phyloP scores from a whole-genome alignment of 2,329 filamentous ascomycete species.

The Bipolaris gigantea region DNA sequence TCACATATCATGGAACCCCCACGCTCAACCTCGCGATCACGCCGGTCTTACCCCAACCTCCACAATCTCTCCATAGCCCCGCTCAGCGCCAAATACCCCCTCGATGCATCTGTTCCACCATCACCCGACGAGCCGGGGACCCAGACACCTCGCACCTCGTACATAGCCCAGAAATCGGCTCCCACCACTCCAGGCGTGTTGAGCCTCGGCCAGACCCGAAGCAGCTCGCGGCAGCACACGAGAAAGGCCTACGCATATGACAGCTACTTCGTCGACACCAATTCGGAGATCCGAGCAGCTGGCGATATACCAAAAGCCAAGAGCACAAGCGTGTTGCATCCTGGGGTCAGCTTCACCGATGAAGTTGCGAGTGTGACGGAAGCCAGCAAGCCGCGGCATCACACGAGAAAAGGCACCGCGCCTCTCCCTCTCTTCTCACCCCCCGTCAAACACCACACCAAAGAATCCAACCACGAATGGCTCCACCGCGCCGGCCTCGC shows the following conservation, averaged over 20 bases:
- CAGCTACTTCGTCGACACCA: constrained; percentile 35
- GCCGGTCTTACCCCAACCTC: constrained; percentile 62
- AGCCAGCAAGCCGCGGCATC: constrained; percentile 21
- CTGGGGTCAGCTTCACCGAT: constrained; percentile 34
- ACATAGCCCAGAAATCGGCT: constrained; percentile 53
- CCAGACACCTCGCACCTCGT: constrained; percentile 46
- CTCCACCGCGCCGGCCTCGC: constrained; percentile 60
- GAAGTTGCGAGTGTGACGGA: constrained; percentile 7
- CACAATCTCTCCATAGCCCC: constrained; percentile 64
- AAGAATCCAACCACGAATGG: constrained; percentile 55
- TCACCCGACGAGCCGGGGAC: constrained; percentile 31
- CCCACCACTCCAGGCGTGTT: constrained; percentile 54
- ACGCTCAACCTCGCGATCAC: constrained; percentile 35
- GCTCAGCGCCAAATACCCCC: constrained; percentile 57
- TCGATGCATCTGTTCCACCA: constrained; percentile 48
- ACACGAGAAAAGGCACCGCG: constrained; percentile 37
- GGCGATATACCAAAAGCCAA: constrained; percentile 51
- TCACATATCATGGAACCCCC: constrained; percentile 26
- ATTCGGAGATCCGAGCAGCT: constrained; percentile 25
- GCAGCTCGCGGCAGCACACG: constrained; percentile 42
- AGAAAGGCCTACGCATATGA: constrained; percentile 39
- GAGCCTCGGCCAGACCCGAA: constrained; percentile 45
- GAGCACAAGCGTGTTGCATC: constrained; percentile 48
- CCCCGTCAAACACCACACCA: constrained; percentile 35
- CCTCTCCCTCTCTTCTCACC: constrained; percentile 32